Evolutionary conservation across 2,329 filamentous ascomycete genomes (phyloP).

Genomic region (Aspergillus ochraceus): DNA sequence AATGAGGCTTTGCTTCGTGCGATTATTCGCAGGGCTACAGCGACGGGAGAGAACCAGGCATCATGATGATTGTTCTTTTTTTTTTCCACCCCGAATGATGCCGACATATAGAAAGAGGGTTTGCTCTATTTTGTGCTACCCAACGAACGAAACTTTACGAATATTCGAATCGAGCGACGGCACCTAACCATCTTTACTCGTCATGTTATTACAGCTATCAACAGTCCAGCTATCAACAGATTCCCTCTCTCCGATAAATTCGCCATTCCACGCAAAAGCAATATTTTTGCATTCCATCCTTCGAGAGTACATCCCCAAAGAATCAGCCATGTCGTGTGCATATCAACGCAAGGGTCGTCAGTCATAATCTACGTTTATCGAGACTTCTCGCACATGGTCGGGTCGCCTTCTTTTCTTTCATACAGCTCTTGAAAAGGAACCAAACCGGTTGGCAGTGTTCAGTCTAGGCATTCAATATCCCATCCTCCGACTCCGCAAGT

Average conservation of each 20-base stretch:
- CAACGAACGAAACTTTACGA: neutral
- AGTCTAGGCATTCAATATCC: constrained; percentile 37
- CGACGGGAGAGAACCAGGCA: constrained; percentile 15
- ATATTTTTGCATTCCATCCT: neutral
- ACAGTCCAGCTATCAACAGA: neutral
- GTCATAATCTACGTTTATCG: constrained; percentile 3
- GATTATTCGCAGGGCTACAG: constrained; percentile 31
- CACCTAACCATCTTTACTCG: neutral
- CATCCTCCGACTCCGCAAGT: constrained; percentile 71
- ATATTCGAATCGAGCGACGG: neutral
- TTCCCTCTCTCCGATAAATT: neutral
- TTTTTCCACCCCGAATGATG: too few relatives aligned
- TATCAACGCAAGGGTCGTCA: constrained; percentile 6
- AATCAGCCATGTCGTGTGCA: neutral
- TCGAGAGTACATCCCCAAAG: neutral
- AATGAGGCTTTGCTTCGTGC: constrained; percentile 33
- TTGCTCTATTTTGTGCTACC: too few relatives aligned
- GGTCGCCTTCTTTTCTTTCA: neutral
- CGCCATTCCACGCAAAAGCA: neutral
- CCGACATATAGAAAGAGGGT: too few relatives aligned
- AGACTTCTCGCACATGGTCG: neutral
- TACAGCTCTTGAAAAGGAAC: neutral
- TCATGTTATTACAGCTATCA: neutral
- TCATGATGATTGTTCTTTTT: neutral
- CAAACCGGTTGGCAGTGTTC: neutral